Evolutionary conservation across 495 filamentous ascomycete genomes (phyloP).

Genomic region (Lophiostoma macrostomum): DNA sequence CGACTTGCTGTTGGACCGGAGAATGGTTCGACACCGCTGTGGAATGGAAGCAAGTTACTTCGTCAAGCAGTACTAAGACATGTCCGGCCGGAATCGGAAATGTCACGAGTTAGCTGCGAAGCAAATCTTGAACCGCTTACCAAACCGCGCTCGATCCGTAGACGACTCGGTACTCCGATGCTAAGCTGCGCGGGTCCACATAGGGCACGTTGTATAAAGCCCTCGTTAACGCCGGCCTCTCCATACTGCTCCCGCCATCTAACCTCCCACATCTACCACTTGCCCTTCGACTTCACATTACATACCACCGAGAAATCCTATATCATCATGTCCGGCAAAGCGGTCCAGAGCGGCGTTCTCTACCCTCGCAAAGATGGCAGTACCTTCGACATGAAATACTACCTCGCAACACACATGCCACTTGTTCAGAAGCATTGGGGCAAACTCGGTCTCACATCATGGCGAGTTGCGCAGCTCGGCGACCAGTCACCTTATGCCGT

Average conservation of each 20-base stretch:
- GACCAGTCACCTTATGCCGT: conserved; percentile 21
- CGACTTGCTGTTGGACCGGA: too few relatives aligned
- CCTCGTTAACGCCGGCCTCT: too few relatives aligned
- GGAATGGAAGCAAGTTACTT: too few relatives aligned
- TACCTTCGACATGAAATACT: conserved; percentile 36
- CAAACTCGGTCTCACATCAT: conserved; percentile 27
- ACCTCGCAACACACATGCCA: conserved; percentile 35
- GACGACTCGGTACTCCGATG: neutral
- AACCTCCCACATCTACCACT: too few relatives aligned
- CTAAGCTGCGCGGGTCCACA: neutral
- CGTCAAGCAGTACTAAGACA: too few relatives aligned
- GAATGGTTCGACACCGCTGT: too few relatives aligned
- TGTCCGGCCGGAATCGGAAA: too few relatives aligned
- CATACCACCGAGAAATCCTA: neutral
- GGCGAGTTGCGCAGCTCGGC: conserved; percentile 13
- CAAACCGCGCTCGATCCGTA: neutral
- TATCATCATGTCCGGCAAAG: too few relatives aligned
- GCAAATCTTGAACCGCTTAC: too few relatives aligned
- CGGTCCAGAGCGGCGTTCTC: conserved; percentile 20
- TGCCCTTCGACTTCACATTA: neutral
- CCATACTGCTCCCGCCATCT: too few relatives aligned
- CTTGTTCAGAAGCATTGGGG: conserved; percentile 27
- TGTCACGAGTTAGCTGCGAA: too few relatives aligned
- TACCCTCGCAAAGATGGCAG: conserved; percentile 28
- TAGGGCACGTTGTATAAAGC: too few relatives aligned